A percentile compares a stretch with the other conserved stretches of the same genome.
These are phyloP conservation scores for Colletotrichum sansevieriae DNA, from an alignment of 2,329 filamentous ascomycete genomes.

Conservation along the genomic window DNA sequence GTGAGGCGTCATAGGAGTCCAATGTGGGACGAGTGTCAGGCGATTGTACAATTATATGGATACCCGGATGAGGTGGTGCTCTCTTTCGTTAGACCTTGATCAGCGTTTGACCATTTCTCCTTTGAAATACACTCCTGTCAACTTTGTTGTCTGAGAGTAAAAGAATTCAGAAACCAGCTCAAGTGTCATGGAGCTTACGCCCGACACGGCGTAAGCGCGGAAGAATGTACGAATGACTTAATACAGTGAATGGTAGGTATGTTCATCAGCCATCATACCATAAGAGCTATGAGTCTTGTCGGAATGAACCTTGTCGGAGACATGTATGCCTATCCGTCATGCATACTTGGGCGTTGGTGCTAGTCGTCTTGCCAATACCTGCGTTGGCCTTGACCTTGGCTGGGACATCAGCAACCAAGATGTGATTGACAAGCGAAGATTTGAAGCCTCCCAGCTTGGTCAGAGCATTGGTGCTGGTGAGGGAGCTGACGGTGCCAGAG, in stretches of 20 bases:
- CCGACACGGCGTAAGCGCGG: neutral
- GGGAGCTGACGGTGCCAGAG: slow-evolving; percentile 38
- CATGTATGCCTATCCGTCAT: too few species aligned
- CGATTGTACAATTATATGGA: neutral
- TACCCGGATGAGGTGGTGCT: slow-evolving; percentile 19
- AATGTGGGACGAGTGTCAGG: neutral
- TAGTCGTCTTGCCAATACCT: slow-evolving; percentile 44
- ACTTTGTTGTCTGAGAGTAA: neutral
- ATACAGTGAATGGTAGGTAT: slow-evolving; percentile 12
- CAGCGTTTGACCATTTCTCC: too few species aligned
- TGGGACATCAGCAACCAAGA: slow-evolving; percentile 43
- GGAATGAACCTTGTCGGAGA: too few species aligned
- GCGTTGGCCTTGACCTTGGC: slow-evolving; percentile 44
- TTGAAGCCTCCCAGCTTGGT: slow-evolving; percentile 43
- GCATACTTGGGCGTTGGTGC: slow-evolving; percentile 20
- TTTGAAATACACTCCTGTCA: neutral
- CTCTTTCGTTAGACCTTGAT: neutral
- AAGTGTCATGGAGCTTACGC: neutral
- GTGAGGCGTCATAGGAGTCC: neutral
- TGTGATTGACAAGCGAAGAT: slow-evolving; percentile 43
- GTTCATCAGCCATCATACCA: neutral
- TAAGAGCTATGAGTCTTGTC: too few species aligned
- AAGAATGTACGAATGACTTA: slow-evolving; percentile 9
- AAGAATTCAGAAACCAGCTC: too few species aligned
- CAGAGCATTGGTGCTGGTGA: slow-evolving; percentile 38